Evolutionary conservation across 2,329 filamentous ascomycete species (phyloP), one percentile per base, ranked within the genome.

Genomic region (Aureobasidium zeae): DNA sequence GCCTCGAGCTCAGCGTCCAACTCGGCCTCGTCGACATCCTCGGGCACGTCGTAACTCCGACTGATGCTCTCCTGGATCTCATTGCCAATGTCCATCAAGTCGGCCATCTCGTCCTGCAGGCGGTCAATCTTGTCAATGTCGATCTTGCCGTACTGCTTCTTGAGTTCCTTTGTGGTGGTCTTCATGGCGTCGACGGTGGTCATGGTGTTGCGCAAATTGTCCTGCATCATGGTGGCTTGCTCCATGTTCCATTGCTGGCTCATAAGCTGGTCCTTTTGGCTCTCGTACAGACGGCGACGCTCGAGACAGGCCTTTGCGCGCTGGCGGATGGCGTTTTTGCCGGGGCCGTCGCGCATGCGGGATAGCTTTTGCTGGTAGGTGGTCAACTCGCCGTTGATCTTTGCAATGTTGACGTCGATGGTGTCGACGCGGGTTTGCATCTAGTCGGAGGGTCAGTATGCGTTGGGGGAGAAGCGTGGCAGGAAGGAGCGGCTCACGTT

Each of bases 191-290:
- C 89, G 32, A 96, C 88, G 20, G 91, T 95, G 13, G 87, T 93
- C 88, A 95, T 95, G 51, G 91, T 89, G 64, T 96, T 96, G 64
- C 93, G 91, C 42, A 98, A 76, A 60, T 96, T 96, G 67, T 96
- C 89, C 69, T 94, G 87, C 89, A 96, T 95, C 75, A 88, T 93
- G 61, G 84, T 83, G 3, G 89, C 88, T 67, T 95, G 88, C 68
- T 96, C 88, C 88, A 98, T 95, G 68, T 96, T 96, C 88, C 88
- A 96, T 16, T 86, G 86, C 67, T 98, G 91, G 52, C 82, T 76
- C 66, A 94, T 84, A 43, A 96, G 79, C 67, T 96, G 88, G 57
- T 95, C 87, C 52, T 89, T 86, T 66, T 95, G 87, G 3, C 77
- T 74, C 67, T 98, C 91, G 77, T 94, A 94, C 65, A 88, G 82